Percentiles rank a stretch among this genome's conserved stretches.
phyloP scores from a whole-genome alignment of 768 basidiomycete species.

The Psilocybe tampanensis region DNA sequence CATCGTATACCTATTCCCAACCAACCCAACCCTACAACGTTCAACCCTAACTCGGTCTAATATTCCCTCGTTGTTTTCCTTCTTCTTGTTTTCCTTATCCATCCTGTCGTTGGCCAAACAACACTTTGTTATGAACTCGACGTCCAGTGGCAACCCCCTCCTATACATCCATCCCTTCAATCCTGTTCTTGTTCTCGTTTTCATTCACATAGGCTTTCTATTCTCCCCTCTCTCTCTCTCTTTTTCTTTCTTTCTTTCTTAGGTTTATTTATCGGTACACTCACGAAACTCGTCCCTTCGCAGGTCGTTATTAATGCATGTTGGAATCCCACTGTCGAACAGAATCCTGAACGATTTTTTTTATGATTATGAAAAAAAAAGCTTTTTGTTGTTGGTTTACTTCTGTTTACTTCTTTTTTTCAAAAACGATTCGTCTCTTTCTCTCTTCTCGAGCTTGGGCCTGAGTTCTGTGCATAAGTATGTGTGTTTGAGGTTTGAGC shows the following conservation, averaged over 20 bases:
- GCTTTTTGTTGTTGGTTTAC: conserved; percentile 3
- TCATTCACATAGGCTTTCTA: conserved; percentile 13
- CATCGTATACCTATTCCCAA: conserved; percentile 2
- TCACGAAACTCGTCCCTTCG: conserved; percentile 20
- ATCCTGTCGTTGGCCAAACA: conserved; percentile 9
- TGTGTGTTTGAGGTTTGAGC: too few relatives aligned
- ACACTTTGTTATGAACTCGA: conserved; percentile 7
- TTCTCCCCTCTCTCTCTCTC: conserved; percentile 9
- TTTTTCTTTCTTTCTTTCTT: conserved; percentile 5
- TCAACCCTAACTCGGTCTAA: conserved; percentile 16
- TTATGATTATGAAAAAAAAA: conserved; percentile 16
- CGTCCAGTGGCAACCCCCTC: too few relatives aligned
- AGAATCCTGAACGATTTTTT: too few relatives aligned
- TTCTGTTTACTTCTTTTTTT: too few relatives aligned
- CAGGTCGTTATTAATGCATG: conserved; percentile 22
- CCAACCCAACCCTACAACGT: background rate
- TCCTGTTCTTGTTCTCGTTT: conserved; percentile 8
- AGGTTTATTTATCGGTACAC: conserved; percentile 31
- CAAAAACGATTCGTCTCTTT: too few relatives aligned
- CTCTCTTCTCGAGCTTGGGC: too few relatives aligned
- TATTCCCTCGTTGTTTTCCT: conserved; percentile 7
- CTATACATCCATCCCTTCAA: too few relatives aligned
- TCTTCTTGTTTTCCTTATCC: conserved; percentile 4
- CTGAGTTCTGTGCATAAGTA: too few relatives aligned
- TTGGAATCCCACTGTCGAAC: too few relatives aligned